These are phyloP conservation scores for Colletotrichum endophyticum DNA, from an alignment of 2,329 filamentous ascomycete genomes.

Conservation along the genomic window DNA sequence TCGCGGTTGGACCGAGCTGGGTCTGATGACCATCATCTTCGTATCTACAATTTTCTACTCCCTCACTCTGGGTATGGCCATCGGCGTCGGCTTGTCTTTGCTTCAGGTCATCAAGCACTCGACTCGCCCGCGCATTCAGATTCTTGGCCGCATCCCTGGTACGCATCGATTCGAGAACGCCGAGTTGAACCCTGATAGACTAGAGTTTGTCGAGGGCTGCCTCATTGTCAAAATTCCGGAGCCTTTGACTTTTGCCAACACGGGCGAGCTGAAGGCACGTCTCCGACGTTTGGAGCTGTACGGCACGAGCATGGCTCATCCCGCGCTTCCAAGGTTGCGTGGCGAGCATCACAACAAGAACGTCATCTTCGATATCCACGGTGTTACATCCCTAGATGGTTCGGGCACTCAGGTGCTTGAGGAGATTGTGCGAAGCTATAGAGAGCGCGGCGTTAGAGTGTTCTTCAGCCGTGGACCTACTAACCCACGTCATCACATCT, in stretches of 20 bases:
- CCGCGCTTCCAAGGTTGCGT: slow-evolving; percentile 81
- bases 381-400: slow-evolving; percentile 93
- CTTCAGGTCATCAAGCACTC: slow-evolving; percentile 89
- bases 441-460: slow-evolving; percentile 76
- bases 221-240: slow-evolving; percentile 98
- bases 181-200: slow-evolving; percentile 70
- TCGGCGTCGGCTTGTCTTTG: slow-evolving; percentile 89
- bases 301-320: slow-evolving; percentile 84
- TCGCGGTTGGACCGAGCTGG: slow-evolving; percentile 83
- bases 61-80: slow-evolving; percentile 88
- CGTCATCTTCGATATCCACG: slow-evolving; percentile 96
- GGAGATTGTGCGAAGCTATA: slow-evolving; percentile 85
- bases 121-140: slow-evolving; percentile 93
- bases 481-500: slow-evolving; percentile 60
- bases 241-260: slow-evolving; percentile 95
- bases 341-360: slow-evolving; percentile 84
- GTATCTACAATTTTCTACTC: slow-evolving; percentile 94
- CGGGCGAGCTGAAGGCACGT: slow-evolving; percentile 85
- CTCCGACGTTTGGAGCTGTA: slow-evolving; percentile 86
- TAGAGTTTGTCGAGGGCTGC: slow-evolving; percentile 91
- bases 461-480: slow-evolving; percentile 70
- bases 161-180: slow-evolving; percentile 88
- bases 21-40: slow-evolving; percentile 90
- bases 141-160: slow-evolving; percentile 86
- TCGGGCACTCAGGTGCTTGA: slow-evolving; percentile 89